These are phyloP conservation scores for Nepenthes alata DNA, from an alignment of 179 eudicot genomes.

Conservation along the genomic window DNA sequence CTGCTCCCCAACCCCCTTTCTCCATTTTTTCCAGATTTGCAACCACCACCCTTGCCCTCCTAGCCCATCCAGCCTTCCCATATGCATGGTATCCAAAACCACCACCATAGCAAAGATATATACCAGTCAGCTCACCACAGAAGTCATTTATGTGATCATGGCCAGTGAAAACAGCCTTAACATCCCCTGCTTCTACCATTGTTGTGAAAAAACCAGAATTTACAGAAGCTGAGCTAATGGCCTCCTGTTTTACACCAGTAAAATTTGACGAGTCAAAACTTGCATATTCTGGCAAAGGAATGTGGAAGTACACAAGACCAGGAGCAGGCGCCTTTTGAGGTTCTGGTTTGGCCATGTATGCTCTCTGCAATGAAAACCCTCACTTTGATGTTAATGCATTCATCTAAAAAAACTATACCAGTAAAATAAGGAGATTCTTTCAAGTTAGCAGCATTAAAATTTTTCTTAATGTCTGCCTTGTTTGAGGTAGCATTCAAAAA, in stretches of 20 bases:
- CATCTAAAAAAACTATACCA: not conserved
- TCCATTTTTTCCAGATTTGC: conserved; percentile 49
- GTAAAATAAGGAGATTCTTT: not conserved
- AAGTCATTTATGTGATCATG: conserved; percentile 94
- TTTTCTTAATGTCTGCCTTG: too few relatives aligned
- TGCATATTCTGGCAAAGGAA: conserved; percentile 80
- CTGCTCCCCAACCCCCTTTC: conserved; percentile 60
- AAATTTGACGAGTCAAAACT: conserved; percentile 52
- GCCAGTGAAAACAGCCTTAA: conserved; percentile 71
- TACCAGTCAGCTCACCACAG: conserved; percentile 59
- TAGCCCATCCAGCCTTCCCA: conserved; percentile 87
- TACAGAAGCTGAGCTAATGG: conserved; percentile 61
- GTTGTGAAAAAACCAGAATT: conserved; percentile 81
- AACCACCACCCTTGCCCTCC: conserved; percentile 78
- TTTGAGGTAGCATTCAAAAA: too few relatives aligned
- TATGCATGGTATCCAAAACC: conserved; percentile 99
- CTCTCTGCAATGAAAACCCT: conserved; percentile 32
- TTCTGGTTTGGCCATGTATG: conserved; percentile 33
- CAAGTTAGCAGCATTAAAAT: not conserved
- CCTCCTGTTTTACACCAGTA: conserved; percentile 76
- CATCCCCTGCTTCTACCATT: conserved; percentile 77
- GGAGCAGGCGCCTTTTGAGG: conserved; percentile 56
- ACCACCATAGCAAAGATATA: conserved; percentile 84
- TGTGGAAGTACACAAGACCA: conserved; percentile 80
- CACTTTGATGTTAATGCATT: not conserved